Percentiles rank a stretch among this genome's conserved stretches.
Conservation (phyloP, 2,329 filamentous ascomycete species). For the Arthroderma sp. region DNA sequence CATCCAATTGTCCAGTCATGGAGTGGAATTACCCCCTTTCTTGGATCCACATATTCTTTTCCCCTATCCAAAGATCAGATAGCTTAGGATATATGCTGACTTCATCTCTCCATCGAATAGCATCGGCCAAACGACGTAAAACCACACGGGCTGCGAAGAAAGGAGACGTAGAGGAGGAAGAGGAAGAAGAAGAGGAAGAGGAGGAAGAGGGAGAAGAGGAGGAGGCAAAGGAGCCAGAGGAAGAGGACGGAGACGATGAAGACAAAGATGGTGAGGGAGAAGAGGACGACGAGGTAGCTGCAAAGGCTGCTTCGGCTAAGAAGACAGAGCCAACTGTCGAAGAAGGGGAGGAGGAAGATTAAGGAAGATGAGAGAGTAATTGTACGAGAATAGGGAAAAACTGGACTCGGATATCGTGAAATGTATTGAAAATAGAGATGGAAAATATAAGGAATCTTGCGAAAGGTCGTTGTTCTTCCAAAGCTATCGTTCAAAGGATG, state of each 20-base stretch:
- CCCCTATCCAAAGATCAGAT: neutral
- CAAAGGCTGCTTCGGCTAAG: conserved; percentile 1
- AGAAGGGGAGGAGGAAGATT: neutral
- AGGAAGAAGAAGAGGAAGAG: conserved; percentile 21
- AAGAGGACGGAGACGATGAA: conserved; percentile 19
- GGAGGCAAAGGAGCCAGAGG: conserved; percentile 16
- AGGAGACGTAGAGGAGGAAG: conserved; percentile 5
- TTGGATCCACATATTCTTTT: too few species aligned
- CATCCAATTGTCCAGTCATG: neutral
- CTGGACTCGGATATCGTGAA: neutral
- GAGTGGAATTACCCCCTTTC: neutral
- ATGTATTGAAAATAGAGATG: neutral
- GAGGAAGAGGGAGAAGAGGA: conserved; percentile 21
- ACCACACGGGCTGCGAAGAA: conserved; percentile 14
- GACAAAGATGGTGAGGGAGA: conserved; percentile 19
- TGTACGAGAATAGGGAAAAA: neutral
- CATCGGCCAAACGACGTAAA: conserved; percentile 20
- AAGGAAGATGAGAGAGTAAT: neutral
- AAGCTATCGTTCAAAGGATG: neutral
- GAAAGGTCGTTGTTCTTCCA: neutral
- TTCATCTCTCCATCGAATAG: neutral
- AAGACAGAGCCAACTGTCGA: neutral
- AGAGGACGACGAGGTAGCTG: conserved; percentile 18
- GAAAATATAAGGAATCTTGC: neutral
- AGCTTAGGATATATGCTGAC: neutral